Percentiles rank a stretch among this genome's conserved stretches.
Conservation (phyloP, 2,329 filamentous ascomycete species). For the Dactylonectria estremocensis region DNA sequence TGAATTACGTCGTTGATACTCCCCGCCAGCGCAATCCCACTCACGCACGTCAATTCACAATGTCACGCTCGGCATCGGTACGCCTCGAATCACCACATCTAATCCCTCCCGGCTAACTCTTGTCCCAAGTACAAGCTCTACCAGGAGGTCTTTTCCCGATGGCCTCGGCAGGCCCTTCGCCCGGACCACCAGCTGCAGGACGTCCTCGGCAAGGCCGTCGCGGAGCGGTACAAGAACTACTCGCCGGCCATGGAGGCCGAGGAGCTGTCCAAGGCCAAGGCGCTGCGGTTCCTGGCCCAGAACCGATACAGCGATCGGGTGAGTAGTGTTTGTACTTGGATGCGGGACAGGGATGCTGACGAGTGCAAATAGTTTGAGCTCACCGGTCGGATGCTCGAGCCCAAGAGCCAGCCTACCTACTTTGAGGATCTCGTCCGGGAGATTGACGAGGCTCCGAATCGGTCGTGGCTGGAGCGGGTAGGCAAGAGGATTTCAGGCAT, state of each 20-base stretch:
- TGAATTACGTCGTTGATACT: conserved; percentile 45
- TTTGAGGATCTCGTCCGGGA: conserved; percentile 74
- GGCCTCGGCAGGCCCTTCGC: conserved; percentile 76
- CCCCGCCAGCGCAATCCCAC: conserved; percentile 10
- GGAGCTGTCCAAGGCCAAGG: conserved; percentile 71
- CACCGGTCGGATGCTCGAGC: conserved; percentile 67
- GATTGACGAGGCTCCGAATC: conserved; percentile 73
- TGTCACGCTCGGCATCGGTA: conserved; percentile 55
- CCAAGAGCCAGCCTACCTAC: conserved; percentile 75
- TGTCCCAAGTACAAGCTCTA: conserved; percentile 54
- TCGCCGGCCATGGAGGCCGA: conserved; percentile 59
- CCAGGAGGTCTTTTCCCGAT: conserved; percentile 62
- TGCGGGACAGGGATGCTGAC: conserved; percentile 29
- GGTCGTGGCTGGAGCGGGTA: conserved; percentile 68
- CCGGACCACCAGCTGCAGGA: conserved; percentile 75
- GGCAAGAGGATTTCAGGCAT: conserved; percentile 71
- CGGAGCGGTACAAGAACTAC: conserved; percentile 53
- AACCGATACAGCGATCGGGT: conserved; percentile 73
- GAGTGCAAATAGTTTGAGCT: conserved; percentile 53
- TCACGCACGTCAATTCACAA: conserved; percentile 43
- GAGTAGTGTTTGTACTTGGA: conserved; percentile 42
- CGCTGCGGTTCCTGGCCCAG: conserved; percentile 71
- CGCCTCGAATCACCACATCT: background rate
- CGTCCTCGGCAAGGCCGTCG: conserved; percentile 60
- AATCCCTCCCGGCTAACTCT: background rate